Evolutionary conservation across 495 filamentous ascomycete species (phyloP).

Genomic region (Xylaria telfairii): DNA sequence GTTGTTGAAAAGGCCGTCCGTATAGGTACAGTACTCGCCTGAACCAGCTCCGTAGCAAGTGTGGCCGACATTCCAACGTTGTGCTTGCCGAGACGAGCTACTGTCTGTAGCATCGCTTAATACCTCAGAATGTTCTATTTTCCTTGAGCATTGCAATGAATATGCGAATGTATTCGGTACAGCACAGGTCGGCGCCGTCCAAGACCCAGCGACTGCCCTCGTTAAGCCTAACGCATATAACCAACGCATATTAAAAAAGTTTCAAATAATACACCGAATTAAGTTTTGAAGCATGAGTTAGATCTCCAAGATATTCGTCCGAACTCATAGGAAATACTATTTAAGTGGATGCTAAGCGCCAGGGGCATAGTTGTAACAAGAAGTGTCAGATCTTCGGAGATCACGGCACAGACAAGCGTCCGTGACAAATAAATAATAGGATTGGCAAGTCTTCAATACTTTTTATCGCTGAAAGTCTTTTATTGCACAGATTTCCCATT

Average conservation of each 20-base stretch:
- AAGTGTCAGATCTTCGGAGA: not conserved
- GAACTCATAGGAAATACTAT: not conserved
- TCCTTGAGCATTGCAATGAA: not conserved
- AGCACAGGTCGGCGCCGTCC: not conserved
- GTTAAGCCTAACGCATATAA: not conserved
- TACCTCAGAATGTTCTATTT: not conserved
- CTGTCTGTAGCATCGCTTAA: not conserved
- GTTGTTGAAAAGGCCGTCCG: constrained; percentile 33
- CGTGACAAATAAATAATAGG: not conserved
- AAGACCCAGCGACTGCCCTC: not conserved
- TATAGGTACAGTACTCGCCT: constrained; percentile 40
- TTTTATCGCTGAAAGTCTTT: not conserved
- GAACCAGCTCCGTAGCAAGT: not conserved
- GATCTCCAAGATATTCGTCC: not conserved
- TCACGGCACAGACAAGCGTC: not conserved
- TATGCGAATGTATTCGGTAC: not conserved
- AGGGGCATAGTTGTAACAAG: not conserved
- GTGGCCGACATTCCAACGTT: not conserved
- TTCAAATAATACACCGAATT: not conserved
- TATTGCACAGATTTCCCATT: not conserved
- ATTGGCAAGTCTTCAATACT: not conserved
- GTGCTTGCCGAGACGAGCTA: not conserved
- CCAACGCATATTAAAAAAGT: not conserved
- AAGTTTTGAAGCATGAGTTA: not conserved
- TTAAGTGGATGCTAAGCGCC: not conserved